phyloP scores from a whole-genome alignment of 2,329 filamentous ascomycete species.

The Sarocladium kiliense region DNA sequence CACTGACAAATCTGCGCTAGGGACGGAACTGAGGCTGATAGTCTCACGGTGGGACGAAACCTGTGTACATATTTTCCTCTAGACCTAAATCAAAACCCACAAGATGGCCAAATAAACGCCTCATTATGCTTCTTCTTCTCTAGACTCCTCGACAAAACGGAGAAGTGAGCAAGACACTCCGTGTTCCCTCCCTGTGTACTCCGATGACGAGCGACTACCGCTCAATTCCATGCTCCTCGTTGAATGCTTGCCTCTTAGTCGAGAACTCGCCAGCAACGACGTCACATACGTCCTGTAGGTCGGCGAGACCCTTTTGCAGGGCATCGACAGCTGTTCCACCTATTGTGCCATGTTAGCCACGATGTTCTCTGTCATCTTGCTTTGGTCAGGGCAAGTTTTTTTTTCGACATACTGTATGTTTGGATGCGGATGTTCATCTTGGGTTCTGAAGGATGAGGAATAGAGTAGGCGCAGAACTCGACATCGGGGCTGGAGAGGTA shows the following conservation, averaged over 20 bases:
- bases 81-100: constrained; percentile 15
- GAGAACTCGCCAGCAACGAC: constrained; percentile 89
- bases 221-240: constrained; percentile 26
- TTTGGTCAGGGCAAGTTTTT: neutral
- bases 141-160: neutral
- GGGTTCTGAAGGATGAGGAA: constrained; percentile 90
- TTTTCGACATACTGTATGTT: constrained; percentile 72
- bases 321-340: constrained; percentile 79
- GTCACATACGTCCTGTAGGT: constrained; percentile 88
- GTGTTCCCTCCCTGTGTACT: neutral
- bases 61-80: constrained; percentile 30
- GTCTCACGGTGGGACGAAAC: constrained; percentile 14
- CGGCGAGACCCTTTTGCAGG: constrained; percentile 81
- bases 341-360: constrained; percentile 30
- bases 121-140: constrained; percentile 3
- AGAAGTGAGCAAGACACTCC: neutral
- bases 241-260: constrained; percentile 40
- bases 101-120: constrained; percentile 7
- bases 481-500: constrained; percentile 68
- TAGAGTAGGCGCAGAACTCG: constrained; percentile 97
- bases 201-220: constrained; percentile 17
- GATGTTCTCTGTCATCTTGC: neutral
- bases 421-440: constrained; percentile 98
- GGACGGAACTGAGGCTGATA: constrained; percentile 44
- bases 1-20: constrained; percentile 27